Conservation (phyloP, 2,329 filamentous ascomycete genomes). For the Nemania sp. region DNA sequence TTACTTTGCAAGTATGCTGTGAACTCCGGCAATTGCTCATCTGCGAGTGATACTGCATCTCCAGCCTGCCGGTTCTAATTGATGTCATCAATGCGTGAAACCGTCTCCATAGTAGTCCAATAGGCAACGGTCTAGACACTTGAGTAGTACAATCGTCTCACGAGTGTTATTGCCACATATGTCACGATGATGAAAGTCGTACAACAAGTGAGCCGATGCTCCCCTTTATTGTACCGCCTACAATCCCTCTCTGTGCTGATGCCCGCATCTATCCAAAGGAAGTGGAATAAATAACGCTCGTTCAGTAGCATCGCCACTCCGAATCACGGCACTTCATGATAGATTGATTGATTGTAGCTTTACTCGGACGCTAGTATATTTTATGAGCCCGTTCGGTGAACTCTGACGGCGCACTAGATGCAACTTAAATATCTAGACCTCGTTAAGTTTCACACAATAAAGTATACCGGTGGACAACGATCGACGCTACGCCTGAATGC, state of each 20-base stretch:
- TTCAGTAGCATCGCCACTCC: too few relatives aligned
- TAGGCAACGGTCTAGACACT: neutral
- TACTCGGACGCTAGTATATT: too few relatives aligned
- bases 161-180: conserved; percentile 11
- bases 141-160: neutral
- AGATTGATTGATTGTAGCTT: too few relatives aligned
- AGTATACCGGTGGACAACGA: neutral
- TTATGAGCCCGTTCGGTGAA: neutral
- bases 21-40: too few relatives aligned
- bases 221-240: too few relatives aligned
- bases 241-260: too few relatives aligned
- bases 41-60: too few relatives aligned
- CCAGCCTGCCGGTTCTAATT: neutral
- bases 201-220: too few relatives aligned
- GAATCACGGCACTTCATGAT: too few relatives aligned
- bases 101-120: neutral
- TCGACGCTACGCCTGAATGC: conserved; percentile 3
- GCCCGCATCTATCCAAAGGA: too few relatives aligned
- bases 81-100: conserved; percentile 2
- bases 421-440: neutral
- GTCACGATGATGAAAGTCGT: too few relatives aligned
- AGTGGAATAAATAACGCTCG: too few relatives aligned
- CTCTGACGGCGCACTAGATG: neutral
- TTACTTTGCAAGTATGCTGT: neutral
- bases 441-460: neutral